Percentiles rank a stretch among this genome's conserved stretches.
Evolutionary conservation across 2,329 filamentous ascomycete genomes (phyloP).

Genomic region (Claviceps spartinae): DNA sequence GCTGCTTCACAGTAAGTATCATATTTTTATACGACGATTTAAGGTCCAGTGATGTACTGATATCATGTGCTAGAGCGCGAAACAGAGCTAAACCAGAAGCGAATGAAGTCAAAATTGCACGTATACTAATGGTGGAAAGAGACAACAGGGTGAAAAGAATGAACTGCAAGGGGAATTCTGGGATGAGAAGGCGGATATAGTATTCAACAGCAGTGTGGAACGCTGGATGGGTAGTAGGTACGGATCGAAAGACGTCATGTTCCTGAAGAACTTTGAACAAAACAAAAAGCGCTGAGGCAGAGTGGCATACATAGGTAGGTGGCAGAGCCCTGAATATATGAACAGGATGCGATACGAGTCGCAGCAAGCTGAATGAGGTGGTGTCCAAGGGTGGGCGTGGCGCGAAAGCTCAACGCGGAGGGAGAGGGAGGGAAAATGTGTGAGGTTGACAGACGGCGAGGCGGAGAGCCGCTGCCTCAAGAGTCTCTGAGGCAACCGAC

Average conservation of each 20-base stretch:
- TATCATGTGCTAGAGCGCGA: constrained; percentile 13
- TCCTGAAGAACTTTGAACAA: constrained; percentile 4
- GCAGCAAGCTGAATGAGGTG: constrained; percentile 22
- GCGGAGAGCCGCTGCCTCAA: background rate
- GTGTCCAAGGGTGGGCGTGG: constrained; percentile 4
- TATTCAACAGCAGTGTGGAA: background rate
- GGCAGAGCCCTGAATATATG: constrained; percentile 2
- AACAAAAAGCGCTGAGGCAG: constrained; percentile 10
- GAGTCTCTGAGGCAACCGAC: background rate
- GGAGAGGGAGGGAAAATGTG: background rate
- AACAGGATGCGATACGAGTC: background rate
- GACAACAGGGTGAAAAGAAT: background rate
- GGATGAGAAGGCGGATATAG: background rate
- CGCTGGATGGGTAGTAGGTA: background rate
- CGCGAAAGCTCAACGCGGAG: background rate
- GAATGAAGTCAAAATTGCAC: background rate
- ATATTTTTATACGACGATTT: constrained; percentile 23
- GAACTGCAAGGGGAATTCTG: background rate
- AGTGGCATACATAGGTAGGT: constrained; percentile 13
- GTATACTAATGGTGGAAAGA: background rate
- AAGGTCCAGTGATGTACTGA: constrained; percentile 13
- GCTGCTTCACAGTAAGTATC: constrained; percentile 51
- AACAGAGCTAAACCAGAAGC: background rate
- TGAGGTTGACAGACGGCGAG: background rate
- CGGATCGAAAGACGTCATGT: background rate